phyloP scores from a whole-genome alignment of 2,329 filamentous ascomycete genomes.

The Kalaharituber pfeilii region DNA sequence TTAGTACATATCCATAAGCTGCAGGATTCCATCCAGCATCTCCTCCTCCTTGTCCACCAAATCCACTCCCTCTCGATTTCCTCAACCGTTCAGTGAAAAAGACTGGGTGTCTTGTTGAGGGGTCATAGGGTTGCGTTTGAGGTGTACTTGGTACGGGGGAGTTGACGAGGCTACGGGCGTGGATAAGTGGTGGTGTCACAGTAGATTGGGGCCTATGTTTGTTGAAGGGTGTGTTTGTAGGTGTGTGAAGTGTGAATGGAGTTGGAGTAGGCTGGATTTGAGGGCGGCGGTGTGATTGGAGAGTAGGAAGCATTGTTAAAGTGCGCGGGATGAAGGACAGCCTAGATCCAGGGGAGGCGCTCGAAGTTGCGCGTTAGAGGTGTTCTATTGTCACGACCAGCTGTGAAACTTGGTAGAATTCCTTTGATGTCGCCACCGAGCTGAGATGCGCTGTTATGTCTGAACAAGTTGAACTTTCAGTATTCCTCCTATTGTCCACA shows the following conservation, averaged over 20 bases:
- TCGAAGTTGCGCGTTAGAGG: not conserved
- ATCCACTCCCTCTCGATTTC: not conserved
- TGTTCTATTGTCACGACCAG: not conserved
- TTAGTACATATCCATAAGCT: not conserved
- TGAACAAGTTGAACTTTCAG: not conserved
- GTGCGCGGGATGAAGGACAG: too few relatives aligned
- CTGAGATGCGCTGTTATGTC: not conserved
- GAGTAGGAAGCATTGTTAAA: conserved; percentile 12
- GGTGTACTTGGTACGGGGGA: not conserved
- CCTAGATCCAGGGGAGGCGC: too few relatives aligned
- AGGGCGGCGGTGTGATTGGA: conserved; percentile 8
- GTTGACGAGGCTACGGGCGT: not conserved
- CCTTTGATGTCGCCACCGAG: not conserved
- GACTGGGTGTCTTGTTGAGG: conserved; percentile 50
- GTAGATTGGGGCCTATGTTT: not conserved
- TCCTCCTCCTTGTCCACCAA: not conserved
- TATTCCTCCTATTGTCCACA: too few relatives aligned
- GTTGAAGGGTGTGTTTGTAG: not conserved
- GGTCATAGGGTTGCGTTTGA: conserved; percentile 30
- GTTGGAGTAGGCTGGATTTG: not conserved
- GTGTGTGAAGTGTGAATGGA: not conserved
- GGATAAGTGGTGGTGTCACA: not conserved
- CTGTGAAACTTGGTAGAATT: not conserved
- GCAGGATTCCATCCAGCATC: too few relatives aligned
- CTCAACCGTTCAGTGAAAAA: conserved; percentile 53